Evolutionary conservation across 805 yeast species (phyloP).

Genomic region (Lipomyces oligophaga): DNA sequence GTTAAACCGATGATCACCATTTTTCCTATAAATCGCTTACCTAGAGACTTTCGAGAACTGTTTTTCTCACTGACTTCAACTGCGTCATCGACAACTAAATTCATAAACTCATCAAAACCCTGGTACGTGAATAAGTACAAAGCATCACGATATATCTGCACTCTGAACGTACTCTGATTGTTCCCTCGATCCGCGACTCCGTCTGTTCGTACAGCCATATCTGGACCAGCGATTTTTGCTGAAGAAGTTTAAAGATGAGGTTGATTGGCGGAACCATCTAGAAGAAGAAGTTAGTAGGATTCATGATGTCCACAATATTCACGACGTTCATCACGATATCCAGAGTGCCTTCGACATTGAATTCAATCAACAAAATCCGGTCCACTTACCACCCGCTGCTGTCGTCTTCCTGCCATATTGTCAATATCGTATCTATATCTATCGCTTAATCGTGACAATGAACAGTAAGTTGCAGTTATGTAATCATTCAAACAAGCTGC

Average conservation of each 20-base stretch:
- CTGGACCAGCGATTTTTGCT: constrained; percentile 72
- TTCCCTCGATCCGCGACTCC: constrained; percentile 72
- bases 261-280: constrained; percentile 86
- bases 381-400: constrained; percentile 44
- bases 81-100: constrained; percentile 61
- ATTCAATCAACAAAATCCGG: background rate
- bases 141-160: background rate
- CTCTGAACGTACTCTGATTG: constrained; percentile 45
- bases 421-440: no score
- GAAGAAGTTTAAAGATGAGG: constrained; percentile 79
- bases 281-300: background rate
- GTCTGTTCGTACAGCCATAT: constrained; percentile 90
- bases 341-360: background rate
- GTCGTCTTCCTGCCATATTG: constrained; percentile 44
- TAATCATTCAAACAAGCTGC: no score
- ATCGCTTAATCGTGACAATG: no score
- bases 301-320: background rate
- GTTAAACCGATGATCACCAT: constrained; percentile 1
- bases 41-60: constrained; percentile 52
- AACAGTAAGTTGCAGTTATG: no score
- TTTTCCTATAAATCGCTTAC: constrained; percentile 37
- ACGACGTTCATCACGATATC: background rate
- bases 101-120: constrained; percentile 98
- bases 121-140: constrained; percentile 5
- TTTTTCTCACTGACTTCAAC: constrained; percentile 59